These are phyloP conservation scores for Diaporthe citri DNA, from an alignment of 2,329 filamentous ascomycete species.

Conservation along the genomic window DNA sequence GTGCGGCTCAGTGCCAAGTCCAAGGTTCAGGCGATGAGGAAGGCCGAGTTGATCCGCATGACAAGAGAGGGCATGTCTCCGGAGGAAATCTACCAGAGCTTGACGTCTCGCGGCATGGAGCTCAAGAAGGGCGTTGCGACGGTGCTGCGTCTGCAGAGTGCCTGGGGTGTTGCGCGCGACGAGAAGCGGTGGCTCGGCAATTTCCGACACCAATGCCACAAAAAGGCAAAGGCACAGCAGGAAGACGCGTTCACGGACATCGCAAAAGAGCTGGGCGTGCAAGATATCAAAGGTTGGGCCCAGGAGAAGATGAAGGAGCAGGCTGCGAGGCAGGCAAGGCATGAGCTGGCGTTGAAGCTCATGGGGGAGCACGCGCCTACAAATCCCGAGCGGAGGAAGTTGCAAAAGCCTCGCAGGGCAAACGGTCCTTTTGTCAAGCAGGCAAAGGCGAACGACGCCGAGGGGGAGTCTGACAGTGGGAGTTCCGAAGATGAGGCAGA, in stretches of 20 bases:
- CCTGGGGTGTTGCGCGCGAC: slow-evolving; percentile 39
- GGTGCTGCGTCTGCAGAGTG: slow-evolving; percentile 42
- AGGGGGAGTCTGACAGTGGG: neutral
- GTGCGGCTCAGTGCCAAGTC: slow-evolving; percentile 37
- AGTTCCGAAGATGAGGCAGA: neutral
- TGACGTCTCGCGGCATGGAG: slow-evolving; percentile 41
- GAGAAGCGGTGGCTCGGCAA: slow-evolving; percentile 38
- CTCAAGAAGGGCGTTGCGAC: slow-evolving; percentile 42
- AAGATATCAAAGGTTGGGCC: slow-evolving; percentile 24
- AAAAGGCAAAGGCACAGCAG: slow-evolving; percentile 36
- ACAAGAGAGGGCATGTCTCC: slow-evolving; percentile 40
- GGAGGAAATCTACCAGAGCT: slow-evolving; percentile 39
- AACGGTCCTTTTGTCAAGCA: neutral
- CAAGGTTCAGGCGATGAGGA: slow-evolving; percentile 35
- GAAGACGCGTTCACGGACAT: slow-evolving; percentile 34
- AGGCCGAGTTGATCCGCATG: slow-evolving; percentile 42
- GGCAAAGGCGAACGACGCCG: neutral
- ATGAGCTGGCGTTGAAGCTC: slow-evolving; percentile 37
- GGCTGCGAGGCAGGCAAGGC: slow-evolving; percentile 29
- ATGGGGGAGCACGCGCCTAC: slow-evolving; percentile 37
- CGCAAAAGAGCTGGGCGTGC: slow-evolving; percentile 30
- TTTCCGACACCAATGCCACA: slow-evolving; percentile 39
- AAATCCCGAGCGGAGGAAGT: slow-evolving; percentile 32
- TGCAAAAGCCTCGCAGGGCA: slow-evolving; percentile 21
- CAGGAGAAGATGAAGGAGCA: slow-evolving; percentile 29